phyloP scores from a whole-genome alignment of 2,329 filamentous ascomycete species.

The Rasamsonia emersonii region DNA sequence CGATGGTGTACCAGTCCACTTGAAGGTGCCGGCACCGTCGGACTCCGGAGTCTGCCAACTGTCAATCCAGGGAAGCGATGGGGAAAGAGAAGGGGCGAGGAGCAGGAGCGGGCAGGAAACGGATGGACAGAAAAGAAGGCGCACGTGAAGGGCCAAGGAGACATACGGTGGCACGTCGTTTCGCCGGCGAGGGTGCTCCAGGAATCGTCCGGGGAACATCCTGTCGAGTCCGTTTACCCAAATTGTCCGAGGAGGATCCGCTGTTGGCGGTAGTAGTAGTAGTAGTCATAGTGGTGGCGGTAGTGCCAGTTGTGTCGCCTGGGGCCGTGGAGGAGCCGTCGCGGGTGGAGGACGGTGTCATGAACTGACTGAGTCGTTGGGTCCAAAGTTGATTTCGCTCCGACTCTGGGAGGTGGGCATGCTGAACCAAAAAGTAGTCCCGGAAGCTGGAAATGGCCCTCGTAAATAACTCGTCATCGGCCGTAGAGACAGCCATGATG shows the following conservation, averaged over 20 bases:
- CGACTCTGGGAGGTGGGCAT: conserved; percentile 32
- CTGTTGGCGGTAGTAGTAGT: conserved; percentile 8
- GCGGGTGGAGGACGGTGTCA: conserved; percentile 18
- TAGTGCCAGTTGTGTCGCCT: conserved; percentile 8
- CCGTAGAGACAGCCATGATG: conserved; percentile 27
- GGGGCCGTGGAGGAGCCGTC: conserved; percentile 14
- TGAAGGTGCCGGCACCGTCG: conserved; percentile 22
- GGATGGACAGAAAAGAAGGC: conserved; percentile 16
- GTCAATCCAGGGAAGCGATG: conserved; percentile 32
- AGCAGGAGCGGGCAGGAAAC: conserved; percentile 10
- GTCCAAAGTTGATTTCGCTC: conserved; percentile 35
- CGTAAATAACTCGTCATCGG: conserved; percentile 32
- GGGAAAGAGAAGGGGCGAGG: conserved; percentile 19
- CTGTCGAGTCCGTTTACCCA: conserved; percentile 36
- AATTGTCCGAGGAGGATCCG: conserved; percentile 20
- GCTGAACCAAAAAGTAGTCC: conserved; percentile 33
- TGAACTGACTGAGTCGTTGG: conserved; percentile 30
- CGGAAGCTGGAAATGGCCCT: conserved; percentile 34
- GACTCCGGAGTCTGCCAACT: conserved; percentile 34
- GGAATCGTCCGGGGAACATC: conserved; percentile 31
- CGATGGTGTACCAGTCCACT: conserved; percentile 14
- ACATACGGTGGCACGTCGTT: conserved; percentile 40
- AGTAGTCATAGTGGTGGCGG: neutral
- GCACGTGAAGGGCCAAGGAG: conserved; percentile 31
- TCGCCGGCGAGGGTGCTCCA: conserved; percentile 30